Conservation (phyloP, 305 asterid genomes). For the Andrographis paniculata region DNA sequence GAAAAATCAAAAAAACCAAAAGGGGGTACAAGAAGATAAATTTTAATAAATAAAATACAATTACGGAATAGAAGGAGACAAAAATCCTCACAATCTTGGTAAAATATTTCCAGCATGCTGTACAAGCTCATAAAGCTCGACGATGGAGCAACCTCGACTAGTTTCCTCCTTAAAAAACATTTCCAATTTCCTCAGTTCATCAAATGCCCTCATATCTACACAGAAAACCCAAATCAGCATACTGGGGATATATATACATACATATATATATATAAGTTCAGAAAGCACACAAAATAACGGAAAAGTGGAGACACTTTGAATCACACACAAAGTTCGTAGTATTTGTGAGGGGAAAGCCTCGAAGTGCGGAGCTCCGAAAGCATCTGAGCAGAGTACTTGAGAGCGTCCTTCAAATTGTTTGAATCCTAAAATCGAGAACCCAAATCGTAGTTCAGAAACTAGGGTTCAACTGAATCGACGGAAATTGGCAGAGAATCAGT, state of each 20-base stretch:
- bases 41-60: constrained; percentile 2
- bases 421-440: constrained; percentile 52
- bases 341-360: constrained; percentile 94
- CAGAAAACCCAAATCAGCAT: constrained; percentile 16
- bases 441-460: constrained; percentile 22
- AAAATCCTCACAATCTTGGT: constrained; percentile 70
- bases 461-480: constrained; percentile 40
- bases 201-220: constrained; percentile 97
- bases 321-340: constrained; percentile 81
- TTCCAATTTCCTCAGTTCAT: constrained; percentile 91
- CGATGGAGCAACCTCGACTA: constrained; percentile 80
- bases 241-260: constrained; percentile 7
- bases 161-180: constrained; percentile 86
- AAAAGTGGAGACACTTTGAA: constrained; percentile 16
- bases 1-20: constrained; percentile 1
- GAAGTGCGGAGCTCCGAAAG: constrained; percentile 98
- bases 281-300: constrained; percentile 8
- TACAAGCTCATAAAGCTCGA: constrained; percentile 94
- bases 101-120: constrained; percentile 99
- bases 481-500: constrained; percentile 9
- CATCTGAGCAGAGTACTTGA: constrained; percentile 98
- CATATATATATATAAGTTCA: too few relatives aligned
- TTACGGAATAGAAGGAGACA: neutral
- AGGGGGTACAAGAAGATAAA: neutral
- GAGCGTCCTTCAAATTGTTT: constrained; percentile 89